These are phyloP conservation scores for Datisca glomerata DNA, from an alignment of 306 rosid species.

Conservation along the genomic window DNA sequence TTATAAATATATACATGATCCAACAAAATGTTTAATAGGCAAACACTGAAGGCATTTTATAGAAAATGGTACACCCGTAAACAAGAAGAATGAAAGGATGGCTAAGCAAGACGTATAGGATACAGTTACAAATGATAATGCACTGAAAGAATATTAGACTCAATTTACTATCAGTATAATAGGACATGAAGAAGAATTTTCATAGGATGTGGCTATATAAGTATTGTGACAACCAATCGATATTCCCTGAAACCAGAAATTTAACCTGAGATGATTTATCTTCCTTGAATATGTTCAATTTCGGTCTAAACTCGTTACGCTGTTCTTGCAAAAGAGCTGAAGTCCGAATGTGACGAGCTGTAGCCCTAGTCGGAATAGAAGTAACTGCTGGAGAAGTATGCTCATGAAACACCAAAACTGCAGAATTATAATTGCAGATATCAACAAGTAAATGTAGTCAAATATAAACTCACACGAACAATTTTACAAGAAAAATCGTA, in stretches of 20 bases:
- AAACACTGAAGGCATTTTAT: no score
- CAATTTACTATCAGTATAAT: no score
- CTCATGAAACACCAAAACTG: slow-evolving; percentile 48
- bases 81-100: neutral
- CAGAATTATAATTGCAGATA: slow-evolving; percentile 13
- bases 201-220: no score
- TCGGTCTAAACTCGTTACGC: slow-evolving; percentile 51
- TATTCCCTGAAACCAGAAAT: neutral
- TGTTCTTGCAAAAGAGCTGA: slow-evolving; percentile 77
- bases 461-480: no score
- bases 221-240: no score
- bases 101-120: neutral
- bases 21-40: no score
- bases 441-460: neutral
- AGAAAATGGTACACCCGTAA: no score
- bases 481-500: no score
- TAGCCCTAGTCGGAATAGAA: slow-evolving; percentile 29
- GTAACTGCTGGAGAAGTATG: slow-evolving; percentile 39
- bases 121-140: neutral
- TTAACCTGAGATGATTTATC: slow-evolving; percentile 59
- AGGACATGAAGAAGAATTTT: no score
- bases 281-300: slow-evolving; percentile 35
- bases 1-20: neutral
- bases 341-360: slow-evolving; percentile 47
- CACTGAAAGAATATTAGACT: neutral